Evolutionary conservation across 1,139 yeast species (phyloP).

Genomic region (Saccharomycopsis phalli): DNA sequence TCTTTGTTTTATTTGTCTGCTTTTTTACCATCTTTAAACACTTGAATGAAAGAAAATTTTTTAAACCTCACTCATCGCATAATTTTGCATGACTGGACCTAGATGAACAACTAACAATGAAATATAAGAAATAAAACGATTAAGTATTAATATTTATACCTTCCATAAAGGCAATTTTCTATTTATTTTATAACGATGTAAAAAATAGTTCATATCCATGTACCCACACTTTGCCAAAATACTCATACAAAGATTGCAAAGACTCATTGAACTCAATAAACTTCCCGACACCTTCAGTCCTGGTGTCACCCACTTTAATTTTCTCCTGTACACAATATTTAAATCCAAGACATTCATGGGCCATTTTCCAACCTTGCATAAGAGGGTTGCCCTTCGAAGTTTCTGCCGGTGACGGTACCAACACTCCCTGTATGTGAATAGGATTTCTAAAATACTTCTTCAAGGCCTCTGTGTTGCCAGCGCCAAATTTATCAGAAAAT

Average conservation of each 20-base stretch:
- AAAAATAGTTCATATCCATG: slow-evolving; percentile 9
- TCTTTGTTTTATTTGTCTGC: too few relatives aligned
- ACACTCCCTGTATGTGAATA: slow-evolving; percentile 25
- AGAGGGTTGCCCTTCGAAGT: slow-evolving; percentile 23
- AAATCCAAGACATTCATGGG: slow-evolving; percentile 34
- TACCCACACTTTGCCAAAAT: slow-evolving; percentile 22
- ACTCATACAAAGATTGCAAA: slow-evolving; percentile 22
- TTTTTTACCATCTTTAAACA: too few relatives aligned
- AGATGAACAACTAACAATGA: too few relatives aligned
- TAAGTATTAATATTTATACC: too few relatives aligned
- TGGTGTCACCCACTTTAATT: slow-evolving; percentile 30
- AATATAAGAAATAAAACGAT: too few relatives aligned
- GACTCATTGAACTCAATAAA: slow-evolving; percentile 23
- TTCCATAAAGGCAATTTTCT: too few relatives aligned
- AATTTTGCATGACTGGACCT: too few relatives aligned
- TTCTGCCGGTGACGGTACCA: slow-evolving; percentile 29
- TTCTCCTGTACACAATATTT: slow-evolving; percentile 39
- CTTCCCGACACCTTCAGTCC: slow-evolving; percentile 23
- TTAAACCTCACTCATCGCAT: too few relatives aligned
- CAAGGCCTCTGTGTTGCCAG: slow-evolving; percentile 22
- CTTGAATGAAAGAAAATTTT: too few relatives aligned
- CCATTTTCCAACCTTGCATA: slow-evolving; percentile 27
- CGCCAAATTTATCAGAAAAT: slow-evolving; percentile 27
- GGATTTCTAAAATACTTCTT: slow-evolving; percentile 24
- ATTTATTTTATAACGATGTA: too few relatives aligned